phyloP scores from a whole-genome alignment of 805 yeast genomes.

The Spencermartinsiella europaea region DNA sequence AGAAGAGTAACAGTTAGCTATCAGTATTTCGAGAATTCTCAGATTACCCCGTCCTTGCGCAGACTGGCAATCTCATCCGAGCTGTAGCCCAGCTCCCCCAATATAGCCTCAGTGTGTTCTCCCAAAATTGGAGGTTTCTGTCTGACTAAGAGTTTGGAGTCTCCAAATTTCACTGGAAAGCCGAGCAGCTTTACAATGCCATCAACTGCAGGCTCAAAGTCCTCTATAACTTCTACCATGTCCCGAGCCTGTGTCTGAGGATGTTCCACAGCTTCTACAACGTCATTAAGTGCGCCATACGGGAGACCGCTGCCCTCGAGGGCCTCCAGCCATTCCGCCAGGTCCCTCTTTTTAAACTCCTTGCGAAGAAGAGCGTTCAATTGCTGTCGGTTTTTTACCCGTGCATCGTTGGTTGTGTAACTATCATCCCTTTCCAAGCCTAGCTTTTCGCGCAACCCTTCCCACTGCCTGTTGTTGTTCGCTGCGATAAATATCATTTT shows the following conservation, averaged over 20 bases:
- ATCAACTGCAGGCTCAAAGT: conserved; percentile 30
- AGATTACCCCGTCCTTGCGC: not conserved
- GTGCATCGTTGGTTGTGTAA: conserved; percentile 13
- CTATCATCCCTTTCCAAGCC: conserved; percentile 31
- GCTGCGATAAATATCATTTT: conserved; percentile 36
- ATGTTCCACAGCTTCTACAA: conserved; percentile 34
- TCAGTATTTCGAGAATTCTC: too few relatives aligned
- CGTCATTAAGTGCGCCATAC: conserved; percentile 37
- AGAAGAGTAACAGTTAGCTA: not conserved
- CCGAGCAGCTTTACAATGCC: conserved; percentile 33
- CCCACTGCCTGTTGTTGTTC: conserved; percentile 35
- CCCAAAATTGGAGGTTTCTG: not conserved
- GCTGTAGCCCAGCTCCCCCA: not conserved
- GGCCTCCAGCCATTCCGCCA: conserved; percentile 31
- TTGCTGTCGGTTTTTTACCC: not conserved
- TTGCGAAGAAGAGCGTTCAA: not conserved
- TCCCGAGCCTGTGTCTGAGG: conserved; percentile 33
- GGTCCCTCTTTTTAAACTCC: conserved; percentile 18
- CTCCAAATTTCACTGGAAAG: conserved; percentile 34
- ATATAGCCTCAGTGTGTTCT: not conserved
- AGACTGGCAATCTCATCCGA: not conserved
- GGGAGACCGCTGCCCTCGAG: conserved; percentile 33
- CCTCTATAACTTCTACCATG: conserved; percentile 27
- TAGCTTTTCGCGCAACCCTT: conserved; percentile 28
- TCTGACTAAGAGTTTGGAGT: not conserved